A percentile compares a stretch with the other conserved stretches of the same genome.
These are phyloP conservation scores for Candida sojae DNA, from an alignment of 1,139 yeast genomes.

Conservation along the genomic window DNA sequence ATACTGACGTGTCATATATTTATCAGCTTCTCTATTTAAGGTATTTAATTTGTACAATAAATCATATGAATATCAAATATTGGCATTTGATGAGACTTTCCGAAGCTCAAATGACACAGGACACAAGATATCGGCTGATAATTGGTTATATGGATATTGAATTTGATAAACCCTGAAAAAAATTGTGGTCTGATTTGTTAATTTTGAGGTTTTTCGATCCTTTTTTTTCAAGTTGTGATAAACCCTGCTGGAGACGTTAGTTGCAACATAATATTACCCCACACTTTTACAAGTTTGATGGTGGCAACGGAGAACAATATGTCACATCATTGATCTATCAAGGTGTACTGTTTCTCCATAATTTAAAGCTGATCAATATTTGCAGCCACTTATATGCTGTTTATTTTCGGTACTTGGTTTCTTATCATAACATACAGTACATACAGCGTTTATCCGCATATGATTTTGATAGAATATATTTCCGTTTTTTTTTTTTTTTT, in stretches of 20 bases:
- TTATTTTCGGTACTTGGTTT: no score
- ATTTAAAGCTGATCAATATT: background rate
- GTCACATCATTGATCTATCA: no score
- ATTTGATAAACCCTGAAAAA: background rate
- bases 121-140: background rate
- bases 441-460: background rate
- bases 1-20: no score
- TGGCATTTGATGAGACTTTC: no score
- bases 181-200: background rate
- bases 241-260: no score
- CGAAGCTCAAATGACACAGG: no score
- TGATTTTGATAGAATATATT: background rate
- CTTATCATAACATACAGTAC: no score
- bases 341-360: no score
- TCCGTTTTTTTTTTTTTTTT: background rate
- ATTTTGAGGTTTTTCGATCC: background rate
- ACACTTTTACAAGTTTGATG: no score
- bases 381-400: background rate
- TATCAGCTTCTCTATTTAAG: no score
- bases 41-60: background rate
- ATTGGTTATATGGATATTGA: background rate
- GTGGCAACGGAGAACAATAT: no score
- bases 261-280: no score
- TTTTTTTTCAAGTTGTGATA: background rate
- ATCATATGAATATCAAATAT: background rate